A percentile compares a stretch with the other conserved stretches of the same genome.
Conservation (phyloP, 2,329 filamentous ascomycete species). For the Colletotrichum shisoi region DNA sequence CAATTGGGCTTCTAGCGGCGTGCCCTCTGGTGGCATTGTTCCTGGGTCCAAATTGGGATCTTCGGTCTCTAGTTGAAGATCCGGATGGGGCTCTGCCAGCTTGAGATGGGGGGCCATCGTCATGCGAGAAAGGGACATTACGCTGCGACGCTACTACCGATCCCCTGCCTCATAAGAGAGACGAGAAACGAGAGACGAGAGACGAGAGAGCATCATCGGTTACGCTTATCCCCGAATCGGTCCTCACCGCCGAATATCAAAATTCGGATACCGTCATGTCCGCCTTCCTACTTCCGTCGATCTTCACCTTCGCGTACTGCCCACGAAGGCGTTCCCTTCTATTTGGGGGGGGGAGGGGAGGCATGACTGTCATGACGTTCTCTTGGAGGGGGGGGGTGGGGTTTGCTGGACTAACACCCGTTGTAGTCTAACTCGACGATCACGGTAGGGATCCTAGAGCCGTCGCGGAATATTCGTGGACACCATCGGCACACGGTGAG, state of each 20-base stretch:
- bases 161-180: neutral
- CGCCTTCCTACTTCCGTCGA: constrained; percentile 11
- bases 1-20: constrained; percentile 31
- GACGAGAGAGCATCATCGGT: constrained; percentile 15
- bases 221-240: constrained; percentile 18
- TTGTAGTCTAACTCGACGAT: neutral
- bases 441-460: neutral
- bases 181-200: constrained; percentile 1
- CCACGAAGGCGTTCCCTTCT: neutral
- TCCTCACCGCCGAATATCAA: constrained; percentile 27
- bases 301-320: constrained; percentile 3
- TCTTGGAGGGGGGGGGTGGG: too few relatives aligned
- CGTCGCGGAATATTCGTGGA: neutral
- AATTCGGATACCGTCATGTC: constrained; percentile 19
- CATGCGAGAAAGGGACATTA: constrained; percentile 27
- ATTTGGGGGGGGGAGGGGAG: neutral
- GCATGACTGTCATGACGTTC: neutral
- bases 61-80: constrained; percentile 37
- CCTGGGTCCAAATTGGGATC: constrained; percentile 36
- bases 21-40: constrained; percentile 35
- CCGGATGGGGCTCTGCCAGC: constrained; percentile 31
- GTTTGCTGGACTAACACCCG: neutral
- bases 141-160: constrained; percentile 18
- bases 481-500: neutral
- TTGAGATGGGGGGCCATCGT: constrained; percentile 18